These are phyloP conservation scores for Trichophaea hybrida DNA, from an alignment of 2,329 filamentous ascomycete species.

Conservation along the genomic window DNA sequence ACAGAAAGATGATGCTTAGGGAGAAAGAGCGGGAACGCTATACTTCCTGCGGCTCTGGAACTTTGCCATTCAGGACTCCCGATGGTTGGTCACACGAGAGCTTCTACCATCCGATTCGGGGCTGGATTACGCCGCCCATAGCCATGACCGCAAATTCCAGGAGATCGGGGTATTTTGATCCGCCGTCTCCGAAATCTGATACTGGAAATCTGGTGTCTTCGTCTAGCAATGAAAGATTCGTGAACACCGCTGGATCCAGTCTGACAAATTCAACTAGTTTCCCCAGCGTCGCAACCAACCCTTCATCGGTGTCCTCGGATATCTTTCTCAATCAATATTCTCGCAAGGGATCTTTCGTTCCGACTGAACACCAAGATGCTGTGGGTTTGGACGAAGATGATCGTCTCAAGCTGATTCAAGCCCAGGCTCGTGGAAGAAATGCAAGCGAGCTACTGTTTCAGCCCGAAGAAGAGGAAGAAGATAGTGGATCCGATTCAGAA, in stretches of 20 bases:
- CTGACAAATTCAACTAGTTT: constrained; percentile 27
- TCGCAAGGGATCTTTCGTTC: constrained; percentile 16
- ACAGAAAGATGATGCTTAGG: constrained; percentile 19
- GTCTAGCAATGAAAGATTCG: constrained; percentile 25
- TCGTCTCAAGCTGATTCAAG: not conserved
- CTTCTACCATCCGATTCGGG: constrained; percentile 10
- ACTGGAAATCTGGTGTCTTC: constrained; percentile 21
- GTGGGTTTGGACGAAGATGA: not conserved
- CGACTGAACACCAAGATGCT: constrained; percentile 4
- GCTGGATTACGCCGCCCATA: constrained; percentile 19
- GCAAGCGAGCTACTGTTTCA: constrained; percentile 13
- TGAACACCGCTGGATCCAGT: constrained; percentile 25
- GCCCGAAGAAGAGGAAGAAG: constrained; percentile 19
- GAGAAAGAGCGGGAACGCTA: constrained; percentile 22
- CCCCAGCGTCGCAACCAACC: constrained; percentile 25
- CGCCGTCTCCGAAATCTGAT: constrained; percentile 5
- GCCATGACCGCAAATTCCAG: constrained; percentile 21
- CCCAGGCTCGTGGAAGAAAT: not conserved
- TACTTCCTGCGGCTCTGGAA: not conserved
- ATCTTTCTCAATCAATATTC: constrained; percentile 19
- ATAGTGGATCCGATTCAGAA: constrained; percentile 11
- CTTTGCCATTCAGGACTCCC: not conserved
- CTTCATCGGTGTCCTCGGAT: constrained; percentile 25
- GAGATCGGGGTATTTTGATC: constrained; percentile 16
- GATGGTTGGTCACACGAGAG: constrained; percentile 6